Base-by-base conservation (phyloP, 2,329 filamentous ascomycete species). In the Verticillium zaregamsianum region DNA sequence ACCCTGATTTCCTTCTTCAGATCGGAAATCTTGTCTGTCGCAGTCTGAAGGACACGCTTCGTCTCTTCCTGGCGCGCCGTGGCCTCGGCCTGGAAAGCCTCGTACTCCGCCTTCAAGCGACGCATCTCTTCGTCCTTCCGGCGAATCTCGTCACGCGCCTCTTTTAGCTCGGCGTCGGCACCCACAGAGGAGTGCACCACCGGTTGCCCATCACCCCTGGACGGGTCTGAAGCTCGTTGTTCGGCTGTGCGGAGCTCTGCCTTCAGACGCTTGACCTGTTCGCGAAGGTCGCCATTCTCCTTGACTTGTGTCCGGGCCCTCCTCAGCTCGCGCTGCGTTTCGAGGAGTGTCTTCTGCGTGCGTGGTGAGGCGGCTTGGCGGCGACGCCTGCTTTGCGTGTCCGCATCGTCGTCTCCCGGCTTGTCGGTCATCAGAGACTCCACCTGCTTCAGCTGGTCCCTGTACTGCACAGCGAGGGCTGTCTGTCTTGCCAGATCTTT, bases 401-500 rank as follows among this genome's bases (percentile, higher is more conserved):
- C 71, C 14, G 65, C 66, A 20, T 70, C 72, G 28, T 73, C 73
- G 9, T 74, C 77, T 40, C 66, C 71, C 62, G 74, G 68, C 23
- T 75, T 66, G 2, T 79, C 78, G 62, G 78, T 81, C 17, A 83
- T 74, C 66, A 82, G 73, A 3, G 74, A 73, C 62, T 87, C 84
- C 60, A 89, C 76, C 64, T 88, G 83, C 63, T 85, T 81, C 9
- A 88, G 84, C 60, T 84, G 84, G 32, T 79, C 77, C 64, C 82
- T 81, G 71, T 89, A 88, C 65, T 87, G 81, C 1, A 80, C 73
- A 15, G 83, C 82, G 14, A 87, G 74, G 2, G 82, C 79, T 2
- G 84, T 87, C 69, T 88, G 85, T 61, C 82, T 80, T 14, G 79
- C 78, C 37, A 89, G 76, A 59, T 87, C 84, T 59, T 80, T 79